These are phyloP conservation scores for Sphagnum tenellum DNA, from an alignment of 225 moss, liverwort and hornwort species.

Conservation along the genomic window DNA sequence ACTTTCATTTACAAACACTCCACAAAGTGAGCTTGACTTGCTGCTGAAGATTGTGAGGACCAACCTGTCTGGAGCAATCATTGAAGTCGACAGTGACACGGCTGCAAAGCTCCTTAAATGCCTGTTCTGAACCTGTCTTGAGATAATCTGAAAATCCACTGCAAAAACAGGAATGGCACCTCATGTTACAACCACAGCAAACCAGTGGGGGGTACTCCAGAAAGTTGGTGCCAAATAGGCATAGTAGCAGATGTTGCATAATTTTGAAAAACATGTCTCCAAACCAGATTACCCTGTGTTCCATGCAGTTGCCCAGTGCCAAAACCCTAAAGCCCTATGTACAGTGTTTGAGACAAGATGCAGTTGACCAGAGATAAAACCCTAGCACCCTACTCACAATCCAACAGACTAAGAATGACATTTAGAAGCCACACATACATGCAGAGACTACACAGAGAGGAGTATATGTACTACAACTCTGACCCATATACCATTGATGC, in stretches of 20 bases:
- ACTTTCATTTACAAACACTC: no score
- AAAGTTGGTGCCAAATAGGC: no score
- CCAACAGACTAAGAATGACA: no score
- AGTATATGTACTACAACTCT: no score
- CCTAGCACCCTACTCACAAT: no score
- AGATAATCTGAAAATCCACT: conserved; percentile 74
- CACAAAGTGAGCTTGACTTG: no score
- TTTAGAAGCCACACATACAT: no score
- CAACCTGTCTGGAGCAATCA: conserved; percentile 70
- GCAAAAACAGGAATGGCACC: conserved; percentile 7
- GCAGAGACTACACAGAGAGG: no score
- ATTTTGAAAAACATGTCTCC: not conserved
- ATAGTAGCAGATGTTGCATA: not conserved
- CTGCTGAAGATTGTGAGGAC: not conserved
- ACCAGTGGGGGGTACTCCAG: no score
- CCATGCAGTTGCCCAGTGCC: not conserved
- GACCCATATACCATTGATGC: no score
- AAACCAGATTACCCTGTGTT: not conserved
- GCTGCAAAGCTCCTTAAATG: conserved; percentile 67
- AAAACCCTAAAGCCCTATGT: not conserved
- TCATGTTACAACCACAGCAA: not conserved
- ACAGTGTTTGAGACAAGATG: not conserved
- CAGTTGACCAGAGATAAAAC: no score
- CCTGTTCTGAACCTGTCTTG: conserved; percentile 56
- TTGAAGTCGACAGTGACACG: conserved; percentile 61